Conservation (phyloP, 2,329 filamentous ascomycete species). For the Calonectria crousiana region DNA sequence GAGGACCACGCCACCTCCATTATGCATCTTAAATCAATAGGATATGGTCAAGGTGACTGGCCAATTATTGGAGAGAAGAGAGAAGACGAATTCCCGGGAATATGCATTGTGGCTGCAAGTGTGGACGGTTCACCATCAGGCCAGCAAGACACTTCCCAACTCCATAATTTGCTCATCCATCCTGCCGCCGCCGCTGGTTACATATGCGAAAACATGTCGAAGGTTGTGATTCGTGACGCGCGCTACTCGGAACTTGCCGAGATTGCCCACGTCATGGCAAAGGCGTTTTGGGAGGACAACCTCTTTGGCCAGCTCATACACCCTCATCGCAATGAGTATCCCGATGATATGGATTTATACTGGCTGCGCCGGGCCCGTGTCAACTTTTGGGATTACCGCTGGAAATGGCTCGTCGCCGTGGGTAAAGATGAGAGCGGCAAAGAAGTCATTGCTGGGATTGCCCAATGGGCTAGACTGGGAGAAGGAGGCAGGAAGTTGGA, state of each 20-base stretch:
- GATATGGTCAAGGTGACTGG: background rate
- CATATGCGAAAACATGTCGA: constrained; percentile 25
- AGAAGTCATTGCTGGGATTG: constrained; percentile 30
- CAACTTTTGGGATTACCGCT: constrained; percentile 46
- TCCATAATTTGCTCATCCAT: background rate
- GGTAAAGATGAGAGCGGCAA: constrained; percentile 26
- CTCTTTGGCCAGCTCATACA: constrained; percentile 51
- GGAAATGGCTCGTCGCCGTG: constrained; percentile 44
- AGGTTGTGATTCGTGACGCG: constrained; percentile 30
- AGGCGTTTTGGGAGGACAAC: constrained; percentile 50
- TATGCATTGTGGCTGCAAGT: background rate
- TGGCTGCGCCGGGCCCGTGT: constrained; percentile 45
- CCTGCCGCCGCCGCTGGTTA: background rate
- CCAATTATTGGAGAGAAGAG: background rate
- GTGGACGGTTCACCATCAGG: background rate
- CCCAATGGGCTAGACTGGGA: constrained; percentile 37
- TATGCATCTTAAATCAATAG: background rate
- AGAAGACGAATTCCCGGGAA: constrained; percentile 17
- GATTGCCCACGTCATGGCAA: constrained; percentile 46
- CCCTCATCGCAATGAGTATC: constrained; percentile 48
- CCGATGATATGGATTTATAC: constrained; percentile 46
- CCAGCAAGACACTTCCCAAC: constrained; percentile 5
- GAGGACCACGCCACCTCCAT: constrained; percentile 4
- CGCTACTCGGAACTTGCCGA: constrained; percentile 42
- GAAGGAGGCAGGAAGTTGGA: constrained; percentile 31